These are phyloP conservation scores for Nematodospora valgi DNA, from an alignment of 805 yeast genomes.

Conservation along the genomic window DNA sequence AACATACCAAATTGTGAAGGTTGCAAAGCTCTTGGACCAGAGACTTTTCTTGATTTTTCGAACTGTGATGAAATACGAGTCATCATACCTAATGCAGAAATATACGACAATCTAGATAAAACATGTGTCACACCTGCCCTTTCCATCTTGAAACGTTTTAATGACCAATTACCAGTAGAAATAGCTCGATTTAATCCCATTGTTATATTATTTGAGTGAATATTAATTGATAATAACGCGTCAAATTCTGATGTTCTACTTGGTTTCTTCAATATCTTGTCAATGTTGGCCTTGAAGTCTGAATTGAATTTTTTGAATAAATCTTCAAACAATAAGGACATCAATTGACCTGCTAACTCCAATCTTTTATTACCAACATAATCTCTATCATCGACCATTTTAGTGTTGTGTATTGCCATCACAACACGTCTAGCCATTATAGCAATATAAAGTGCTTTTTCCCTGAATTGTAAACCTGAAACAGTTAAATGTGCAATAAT, in stretches of 20 bases:
- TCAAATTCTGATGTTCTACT: conserved; percentile 94
- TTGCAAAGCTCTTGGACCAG: conserved; percentile 98
- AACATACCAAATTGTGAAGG: conserved; percentile 99
- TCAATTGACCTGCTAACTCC: conserved; percentile 95
- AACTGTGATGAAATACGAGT: conserved; percentile 98
- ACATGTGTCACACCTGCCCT: conserved; percentile 99
- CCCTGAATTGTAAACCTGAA: conserved; percentile 79
- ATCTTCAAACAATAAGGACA: conserved; percentile 94
- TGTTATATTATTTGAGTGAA: conserved; percentile 90
- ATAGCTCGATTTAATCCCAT: conserved; percentile 94
- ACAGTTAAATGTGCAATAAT: conserved; percentile 94
- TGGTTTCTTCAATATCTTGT: conserved; percentile 89
- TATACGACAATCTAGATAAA: conserved; percentile 83
- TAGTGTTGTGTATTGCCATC: conserved; percentile 92
- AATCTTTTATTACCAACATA: conserved; percentile 97
- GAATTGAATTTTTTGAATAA: conserved; percentile 93
- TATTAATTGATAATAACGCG: conserved; percentile 84
- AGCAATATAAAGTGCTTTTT: conserved; percentile 91
- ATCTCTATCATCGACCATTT: conserved; percentile 97
- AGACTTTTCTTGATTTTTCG: conserved; percentile 95
- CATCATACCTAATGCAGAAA: conserved; percentile 98
- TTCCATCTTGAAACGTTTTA: conserved; percentile 98
- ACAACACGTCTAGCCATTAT: conserved; percentile 95
- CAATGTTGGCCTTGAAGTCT: conserved; percentile 92
- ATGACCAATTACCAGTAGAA: conserved; percentile 98